Conservation (phyloP, 768 basidiomycete genomes). For the Termitomyces sp. region DNA sequence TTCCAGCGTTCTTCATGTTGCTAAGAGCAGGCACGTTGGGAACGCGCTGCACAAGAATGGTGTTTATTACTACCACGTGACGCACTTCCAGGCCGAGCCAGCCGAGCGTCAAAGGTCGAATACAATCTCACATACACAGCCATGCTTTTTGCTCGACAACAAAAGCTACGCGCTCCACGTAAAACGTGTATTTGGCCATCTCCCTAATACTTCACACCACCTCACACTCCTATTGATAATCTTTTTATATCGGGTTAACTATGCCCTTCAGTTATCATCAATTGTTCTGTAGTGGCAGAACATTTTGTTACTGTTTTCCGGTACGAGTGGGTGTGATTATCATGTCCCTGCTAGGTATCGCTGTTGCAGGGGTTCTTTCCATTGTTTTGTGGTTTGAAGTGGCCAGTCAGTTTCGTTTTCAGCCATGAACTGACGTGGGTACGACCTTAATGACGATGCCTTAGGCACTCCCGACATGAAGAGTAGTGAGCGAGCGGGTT, state of each 20-base stretch:
- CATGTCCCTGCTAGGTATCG: slow-evolving; percentile 46
- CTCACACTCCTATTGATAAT: not conserved
- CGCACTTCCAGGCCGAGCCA: not conserved
- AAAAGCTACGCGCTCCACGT: not conserved
- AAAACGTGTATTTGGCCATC: not conserved
- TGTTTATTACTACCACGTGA: not conserved
- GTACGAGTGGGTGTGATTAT: slow-evolving; percentile 55
- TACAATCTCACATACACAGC: not conserved
- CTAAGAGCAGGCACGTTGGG: not conserved
- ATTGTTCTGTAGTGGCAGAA: slow-evolving; percentile 42
- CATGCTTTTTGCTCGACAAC: not conserved
- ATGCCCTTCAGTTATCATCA: slow-evolving; percentile 41
- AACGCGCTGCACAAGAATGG: not conserved
- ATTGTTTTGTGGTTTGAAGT: slow-evolving; percentile 59
- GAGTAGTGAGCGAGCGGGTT: slow-evolving; percentile 29
- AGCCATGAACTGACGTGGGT: not conserved
- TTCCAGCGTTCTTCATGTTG: not conserved
- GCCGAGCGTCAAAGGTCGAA: not conserved
- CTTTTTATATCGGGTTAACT: not conserved
- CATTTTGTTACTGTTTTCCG: slow-evolving; percentile 59
- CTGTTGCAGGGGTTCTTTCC: slow-evolving; percentile 48
- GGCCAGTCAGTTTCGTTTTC: slow-evolving; percentile 35
- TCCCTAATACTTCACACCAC: not conserved
- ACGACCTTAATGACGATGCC: not conserved
- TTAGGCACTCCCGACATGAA: slow-evolving; percentile 31